Percentiles rank a stretch among this genome's conserved stretches.
Conservation (phyloP, 768 basidiomycete genomes). For the Hemileccinum impolitum region DNA sequence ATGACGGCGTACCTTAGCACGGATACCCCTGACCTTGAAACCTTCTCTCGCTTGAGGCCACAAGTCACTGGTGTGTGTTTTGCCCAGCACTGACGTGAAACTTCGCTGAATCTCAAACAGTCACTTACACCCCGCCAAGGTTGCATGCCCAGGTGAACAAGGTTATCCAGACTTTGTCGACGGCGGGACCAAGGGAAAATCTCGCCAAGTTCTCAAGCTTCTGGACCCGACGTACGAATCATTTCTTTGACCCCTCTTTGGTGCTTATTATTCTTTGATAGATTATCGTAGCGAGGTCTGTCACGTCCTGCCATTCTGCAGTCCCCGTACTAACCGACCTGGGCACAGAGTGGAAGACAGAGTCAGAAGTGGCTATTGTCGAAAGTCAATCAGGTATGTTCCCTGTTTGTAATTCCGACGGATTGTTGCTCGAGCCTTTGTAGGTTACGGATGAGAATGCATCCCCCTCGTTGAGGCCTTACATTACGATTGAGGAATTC, state of each 20-base stretch:
- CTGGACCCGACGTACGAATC: conserved; percentile 62
- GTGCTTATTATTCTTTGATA: conserved; percentile 30
- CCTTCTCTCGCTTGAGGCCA: conserved; percentile 34
- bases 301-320: conserved; percentile 1
- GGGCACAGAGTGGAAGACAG: conserved; percentile 60
- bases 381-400: conserved; percentile 58
- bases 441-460: conserved; percentile 67
- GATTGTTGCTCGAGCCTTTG: conserved; percentile 3
- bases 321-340: conserved; percentile 12
- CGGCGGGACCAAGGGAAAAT: conserved; percentile 59
- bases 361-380: conserved; percentile 76
- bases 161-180: conserved; percentile 66
- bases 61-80: conserved; percentile 38
- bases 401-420: not conserved
- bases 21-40: conserved; percentile 63
- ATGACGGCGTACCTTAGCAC: conserved; percentile 47
- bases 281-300: conserved; percentile 75
- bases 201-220: conserved; percentile 68
- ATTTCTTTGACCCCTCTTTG: not conserved
- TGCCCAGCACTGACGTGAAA: not conserved
- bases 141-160: conserved; percentile 55
- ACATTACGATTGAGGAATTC: conserved; percentile 71
- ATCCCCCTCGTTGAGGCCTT: conserved; percentile 48
- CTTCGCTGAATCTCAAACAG: conserved; percentile 28
- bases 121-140: conserved; percentile 56